Evolutionary conservation across 306 rosid species (phyloP).

Genomic region (Cucurbita pepo): DNA sequence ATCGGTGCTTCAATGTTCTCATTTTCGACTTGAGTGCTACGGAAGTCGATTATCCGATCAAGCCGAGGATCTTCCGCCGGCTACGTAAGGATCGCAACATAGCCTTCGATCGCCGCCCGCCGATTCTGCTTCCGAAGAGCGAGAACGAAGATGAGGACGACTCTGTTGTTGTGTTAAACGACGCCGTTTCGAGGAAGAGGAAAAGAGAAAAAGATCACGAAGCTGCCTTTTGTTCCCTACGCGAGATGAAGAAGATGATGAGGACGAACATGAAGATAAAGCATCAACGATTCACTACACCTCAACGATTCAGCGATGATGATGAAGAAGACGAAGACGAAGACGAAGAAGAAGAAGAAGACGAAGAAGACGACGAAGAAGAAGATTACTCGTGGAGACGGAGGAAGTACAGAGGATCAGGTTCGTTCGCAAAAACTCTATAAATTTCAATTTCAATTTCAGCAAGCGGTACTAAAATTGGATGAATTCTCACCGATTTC

Average conservation of each 20-base stretch:
- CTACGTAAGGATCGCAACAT: background rate
- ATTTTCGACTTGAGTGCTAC: constrained; percentile 44
- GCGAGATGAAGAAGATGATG: background rate
- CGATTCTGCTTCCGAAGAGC: constrained; percentile 3
- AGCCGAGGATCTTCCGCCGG: background rate
- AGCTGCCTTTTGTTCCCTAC: background rate
- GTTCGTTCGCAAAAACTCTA: background rate
- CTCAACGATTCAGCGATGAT: background rate
- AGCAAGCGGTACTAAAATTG: background rate
- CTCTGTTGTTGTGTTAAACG: background rate
- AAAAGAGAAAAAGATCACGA: background rate
- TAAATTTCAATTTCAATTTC: background rate
- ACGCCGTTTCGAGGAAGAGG: background rate
- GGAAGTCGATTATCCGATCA: constrained; percentile 43
- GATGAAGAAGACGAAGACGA: background rate
- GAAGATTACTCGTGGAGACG: background rate
- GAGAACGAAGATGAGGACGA: constrained; percentile 61
- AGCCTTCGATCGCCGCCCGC: constrained; percentile 16
- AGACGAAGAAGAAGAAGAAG: background rate
- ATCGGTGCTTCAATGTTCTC: constrained; percentile 45
- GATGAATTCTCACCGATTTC: background rate
- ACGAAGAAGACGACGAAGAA: background rate
- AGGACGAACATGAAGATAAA: background rate
- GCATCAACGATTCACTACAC: background rate
- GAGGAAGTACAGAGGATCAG: background rate